Conservation (phyloP, 2,329 filamentous ascomycete genomes). For the Gliomastix tumulicola region DNA sequence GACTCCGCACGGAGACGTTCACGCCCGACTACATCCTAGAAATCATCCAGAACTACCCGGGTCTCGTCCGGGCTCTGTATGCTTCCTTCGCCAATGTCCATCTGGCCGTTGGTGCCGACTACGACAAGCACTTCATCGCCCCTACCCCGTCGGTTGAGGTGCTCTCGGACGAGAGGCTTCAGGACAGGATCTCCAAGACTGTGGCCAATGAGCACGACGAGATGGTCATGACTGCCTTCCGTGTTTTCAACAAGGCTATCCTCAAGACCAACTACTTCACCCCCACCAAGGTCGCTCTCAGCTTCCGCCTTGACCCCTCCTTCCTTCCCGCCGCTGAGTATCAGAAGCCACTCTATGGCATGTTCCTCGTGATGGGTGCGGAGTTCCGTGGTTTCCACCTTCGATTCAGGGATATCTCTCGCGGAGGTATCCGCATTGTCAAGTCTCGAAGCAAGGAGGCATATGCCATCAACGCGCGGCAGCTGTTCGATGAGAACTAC, state of each 20-base stretch:
- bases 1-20: conserved; percentile 92
- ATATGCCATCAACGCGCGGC: conserved; percentile 92
- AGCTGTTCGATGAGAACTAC: conserved; percentile 98
- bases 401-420: conserved; percentile 92
- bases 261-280: conserved; percentile 98
- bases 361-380: conserved; percentile 97
- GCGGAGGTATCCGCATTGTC: conserved; percentile 96
- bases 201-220: conserved; percentile 90
- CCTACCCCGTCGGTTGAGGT: conserved; percentile 57
- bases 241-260: conserved; percentile 87
- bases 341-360: conserved; percentile 86
- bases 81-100: conserved; percentile 87
- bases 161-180: conserved; percentile 66
- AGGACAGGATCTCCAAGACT: conserved; percentile 68
- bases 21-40: conserved; percentile 97
- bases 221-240: conserved; percentile 96
- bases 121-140: conserved; percentile 41
- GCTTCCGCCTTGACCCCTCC: conserved; percentile 83
- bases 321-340: conserved; percentile 93
- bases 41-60: conserved; percentile 88
- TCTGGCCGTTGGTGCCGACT: conserved; percentile 47
- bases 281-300: conserved; percentile 94
- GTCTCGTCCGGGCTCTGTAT: conserved; percentile 81
- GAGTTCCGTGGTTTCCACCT: conserved; percentile 97
- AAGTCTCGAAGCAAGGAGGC: conserved; percentile 96